phyloP scores from a whole-genome alignment of 495 filamentous ascomycete genomes.

The Hypoxylon lienhwacheense region DNA sequence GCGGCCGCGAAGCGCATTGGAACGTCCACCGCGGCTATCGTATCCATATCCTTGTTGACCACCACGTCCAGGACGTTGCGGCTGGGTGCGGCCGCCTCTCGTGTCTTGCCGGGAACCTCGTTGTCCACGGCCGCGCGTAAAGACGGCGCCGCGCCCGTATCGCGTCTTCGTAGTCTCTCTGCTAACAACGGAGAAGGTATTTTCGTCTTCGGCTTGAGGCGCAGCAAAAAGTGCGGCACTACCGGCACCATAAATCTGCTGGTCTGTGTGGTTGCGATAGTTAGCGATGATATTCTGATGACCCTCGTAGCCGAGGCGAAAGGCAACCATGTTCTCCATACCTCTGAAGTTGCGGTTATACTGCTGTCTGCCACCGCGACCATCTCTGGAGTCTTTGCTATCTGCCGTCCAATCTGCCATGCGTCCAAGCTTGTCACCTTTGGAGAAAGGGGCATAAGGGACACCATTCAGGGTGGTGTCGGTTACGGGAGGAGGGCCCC shows the following conservation, averaged over 20 bases:
- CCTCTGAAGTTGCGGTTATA: constrained; percentile 93
- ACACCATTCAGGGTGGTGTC: constrained; percentile 91
- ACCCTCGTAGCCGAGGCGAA: background rate
- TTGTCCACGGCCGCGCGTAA: constrained; percentile 80
- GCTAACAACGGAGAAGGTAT: constrained; percentile 96
- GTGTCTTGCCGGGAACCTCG: constrained; percentile 72
- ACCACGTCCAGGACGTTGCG: constrained; percentile 49
- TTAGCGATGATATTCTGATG: constrained; percentile 10
- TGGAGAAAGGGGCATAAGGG: constrained; percentile 95
- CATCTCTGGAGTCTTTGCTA: constrained; percentile 77
- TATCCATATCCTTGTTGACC: constrained; percentile 54
- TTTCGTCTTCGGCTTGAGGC: constrained; percentile 90
- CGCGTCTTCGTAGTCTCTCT: constrained; percentile 79
- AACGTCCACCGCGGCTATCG: constrained; percentile 64
- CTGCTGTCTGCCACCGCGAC: constrained; percentile 75
- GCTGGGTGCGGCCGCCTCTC: constrained; percentile 63
- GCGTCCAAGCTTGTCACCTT: constrained; percentile 96
- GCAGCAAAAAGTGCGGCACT: constrained; percentile 83
- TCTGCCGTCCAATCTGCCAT: constrained; percentile 99
- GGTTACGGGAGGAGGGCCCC: constrained; percentile 79
- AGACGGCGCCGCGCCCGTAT: constrained; percentile 88
- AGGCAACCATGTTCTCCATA: constrained; percentile 48
- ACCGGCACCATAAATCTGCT: constrained; percentile 94
- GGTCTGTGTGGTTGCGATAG: constrained; percentile 58
- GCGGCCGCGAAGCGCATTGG: constrained; percentile 64